These are phyloP conservation scores for Lepiota venenata DNA, from an alignment of 768 basidiomycete genomes.

Conservation along the genomic window DNA sequence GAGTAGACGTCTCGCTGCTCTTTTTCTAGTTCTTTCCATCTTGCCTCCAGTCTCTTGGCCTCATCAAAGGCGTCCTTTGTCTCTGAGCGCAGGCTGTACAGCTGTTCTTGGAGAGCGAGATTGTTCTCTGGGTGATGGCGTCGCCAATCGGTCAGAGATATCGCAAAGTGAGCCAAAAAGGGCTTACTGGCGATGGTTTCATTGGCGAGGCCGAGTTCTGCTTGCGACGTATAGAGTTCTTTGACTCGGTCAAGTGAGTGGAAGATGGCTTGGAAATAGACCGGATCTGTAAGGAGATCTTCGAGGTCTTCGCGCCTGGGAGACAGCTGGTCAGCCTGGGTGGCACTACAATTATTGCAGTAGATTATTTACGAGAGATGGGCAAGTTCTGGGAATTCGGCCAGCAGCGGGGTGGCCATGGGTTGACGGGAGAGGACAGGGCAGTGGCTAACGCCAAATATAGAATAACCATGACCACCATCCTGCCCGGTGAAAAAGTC, in stretches of 20 bases:
- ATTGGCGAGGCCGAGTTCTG: conserved; percentile 80
- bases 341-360: neutral
- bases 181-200: conserved; percentile 81
- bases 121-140: conserved; percentile 56
- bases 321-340: neutral
- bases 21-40: conserved; percentile 85
- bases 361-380: conserved; percentile 57
- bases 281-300: conserved; percentile 76
- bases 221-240: conserved; percentile 69
- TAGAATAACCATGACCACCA: conserved; percentile 33
- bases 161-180: neutral
- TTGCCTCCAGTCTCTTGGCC: conserved; percentile 73
- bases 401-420: conserved; percentile 44
- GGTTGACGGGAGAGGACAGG: conserved; percentile 9
- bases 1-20: conserved; percentile 90
- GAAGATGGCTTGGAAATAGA: conserved; percentile 86
- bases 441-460: conserved; percentile 14
- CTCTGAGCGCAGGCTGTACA: conserved; percentile 75
- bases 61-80: conserved; percentile 88
- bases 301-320: conserved; percentile 87
- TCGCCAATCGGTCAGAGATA: conserved; percentile 1
- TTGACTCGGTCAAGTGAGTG: conserved; percentile 76
- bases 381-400: conserved; percentile 72
- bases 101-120: conserved; percentile 66
- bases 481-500: conserved; percentile 82